These are phyloP conservation scores for Bretschneidera sinensis DNA, from an alignment of 345 rosid species.

Conservation along the genomic window DNA sequence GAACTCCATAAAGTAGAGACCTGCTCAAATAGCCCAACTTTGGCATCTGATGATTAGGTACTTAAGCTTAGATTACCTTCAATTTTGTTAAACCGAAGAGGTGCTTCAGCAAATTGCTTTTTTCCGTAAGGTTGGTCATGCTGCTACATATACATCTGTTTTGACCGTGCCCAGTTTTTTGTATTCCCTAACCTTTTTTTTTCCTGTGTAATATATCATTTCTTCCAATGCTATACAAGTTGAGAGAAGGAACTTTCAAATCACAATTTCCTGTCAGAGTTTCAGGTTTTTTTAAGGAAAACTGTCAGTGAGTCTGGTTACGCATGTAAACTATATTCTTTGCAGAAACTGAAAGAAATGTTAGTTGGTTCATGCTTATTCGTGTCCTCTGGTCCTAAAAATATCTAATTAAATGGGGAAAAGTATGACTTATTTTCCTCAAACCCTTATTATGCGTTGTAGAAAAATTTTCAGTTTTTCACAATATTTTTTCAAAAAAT, in stretches of 20 bases:
- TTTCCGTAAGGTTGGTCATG: not conserved
- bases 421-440: no score
- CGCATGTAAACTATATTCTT: slow-evolving; percentile 10
- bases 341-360: no score
- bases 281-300: no score
- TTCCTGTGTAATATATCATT: slow-evolving; percentile 4
- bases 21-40: slow-evolving; percentile 79
- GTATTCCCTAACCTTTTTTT: not conserved
- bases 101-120: slow-evolving; percentile 1
- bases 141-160: slow-evolving; percentile 6
- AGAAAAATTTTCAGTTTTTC: no score
- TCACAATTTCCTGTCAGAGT: not conserved
- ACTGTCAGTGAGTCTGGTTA: no score
- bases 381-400: no score
- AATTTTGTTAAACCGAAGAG: not conserved
- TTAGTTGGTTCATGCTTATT: no score
- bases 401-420: no score
- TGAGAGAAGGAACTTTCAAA: not conserved
- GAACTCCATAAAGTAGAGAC: slow-evolving; percentile 75
- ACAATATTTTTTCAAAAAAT: no score
- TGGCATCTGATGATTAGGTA: slow-evolving; percentile 56
- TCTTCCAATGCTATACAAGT: not conserved
- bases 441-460: no score
- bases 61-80: not conserved
- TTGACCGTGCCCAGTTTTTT: not conserved